Evolutionary conservation across 2,329 filamentous ascomycete genomes (phyloP), one percentile per base, ranked within the genome.

Genomic region (Rhynchosporium agropyri): DNA sequence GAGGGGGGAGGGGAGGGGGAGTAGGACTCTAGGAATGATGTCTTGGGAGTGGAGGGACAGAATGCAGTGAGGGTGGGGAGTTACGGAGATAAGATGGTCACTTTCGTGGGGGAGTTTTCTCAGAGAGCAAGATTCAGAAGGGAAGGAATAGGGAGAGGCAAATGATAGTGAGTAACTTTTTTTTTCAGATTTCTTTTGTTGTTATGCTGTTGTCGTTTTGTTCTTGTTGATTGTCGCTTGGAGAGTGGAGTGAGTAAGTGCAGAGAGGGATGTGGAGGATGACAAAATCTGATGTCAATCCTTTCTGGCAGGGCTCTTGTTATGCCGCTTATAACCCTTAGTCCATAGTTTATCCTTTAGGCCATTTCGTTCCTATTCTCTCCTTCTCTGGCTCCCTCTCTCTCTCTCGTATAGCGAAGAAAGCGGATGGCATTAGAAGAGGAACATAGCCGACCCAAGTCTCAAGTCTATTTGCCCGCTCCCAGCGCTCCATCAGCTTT

Each of bases 61-160:
- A 85, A 88, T 67, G 84, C 88, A 0, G 89, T 92, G 1, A 82
- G 85, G 8, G 89, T 92, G 1, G 84, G 83, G 69, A 87, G 86
- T 67, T 92, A 90, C 76, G 92, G 90, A 90, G 88, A 89, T 58
- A 90, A 90, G 28, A 91, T 92, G 84, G 87, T 85, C 2, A 84
- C 84, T 2, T 87, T 87, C 75, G 82, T 88, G 71, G 86, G 84
- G 1, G 76, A 77, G 53, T 86, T 83, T 83, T 89, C 53, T 51
- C 33, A 8, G 43, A 51, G 26, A 43, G 53, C 29, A 20, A 20
- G 20, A 20, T 20, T 20, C 20, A 20, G 60, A 45, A 42, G 6
- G 48, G 26, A 8, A 31, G 49, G 15, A 40, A 36, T 8, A 10
- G 36, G 28, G 36, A 42, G 36, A 33, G 3, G 31, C 31, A 20